These are phyloP conservation scores for Tulasnella sp. DNA, from an alignment of 768 basidiomycete species.

Conservation along the genomic window DNA sequence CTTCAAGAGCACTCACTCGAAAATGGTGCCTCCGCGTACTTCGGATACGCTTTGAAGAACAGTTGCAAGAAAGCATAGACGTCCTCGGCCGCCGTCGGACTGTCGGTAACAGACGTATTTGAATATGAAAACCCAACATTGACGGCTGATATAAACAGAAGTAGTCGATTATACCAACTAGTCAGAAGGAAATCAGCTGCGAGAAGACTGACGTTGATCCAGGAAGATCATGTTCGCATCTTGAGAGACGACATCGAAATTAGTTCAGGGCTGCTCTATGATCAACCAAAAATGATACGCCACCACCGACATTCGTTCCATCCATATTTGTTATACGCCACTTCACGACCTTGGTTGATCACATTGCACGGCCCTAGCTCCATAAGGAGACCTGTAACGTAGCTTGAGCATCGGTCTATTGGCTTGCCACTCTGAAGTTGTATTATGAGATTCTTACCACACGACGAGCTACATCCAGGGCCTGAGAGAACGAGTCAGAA, in stretches of 20 bases:
- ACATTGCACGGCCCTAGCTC: slow-evolving; percentile 88
- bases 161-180: neutral
- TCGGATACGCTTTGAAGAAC: slow-evolving; percentile 67
- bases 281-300: neutral
- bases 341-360: slow-evolving; percentile 62
- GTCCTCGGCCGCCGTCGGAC: slow-evolving; percentile 82
- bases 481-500: neutral
- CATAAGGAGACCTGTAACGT: slow-evolving; percentile 79
- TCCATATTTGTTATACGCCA: slow-evolving; percentile 67
- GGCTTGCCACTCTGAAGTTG: neutral
- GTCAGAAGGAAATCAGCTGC: neutral
- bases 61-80: slow-evolving; percentile 81
- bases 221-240: slow-evolving; percentile 55
- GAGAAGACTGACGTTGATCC: slow-evolving; percentile 43
- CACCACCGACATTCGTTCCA: slow-evolving; percentile 57
- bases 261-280: neutral
- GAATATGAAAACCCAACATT: slow-evolving; percentile 62
- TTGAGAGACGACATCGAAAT: neutral
- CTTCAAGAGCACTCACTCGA: neutral
- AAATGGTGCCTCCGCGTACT: slow-evolving; percentile 68
- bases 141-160: neutral
- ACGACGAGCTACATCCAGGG: neutral
- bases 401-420: slow-evolving; percentile 40
- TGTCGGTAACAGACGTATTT: slow-evolving; percentile 68
- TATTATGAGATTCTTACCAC: neutral